phyloP scores from a whole-genome alignment of 225 moss, liverwort and hornwort species.

The Polytrichum commune region DNA sequence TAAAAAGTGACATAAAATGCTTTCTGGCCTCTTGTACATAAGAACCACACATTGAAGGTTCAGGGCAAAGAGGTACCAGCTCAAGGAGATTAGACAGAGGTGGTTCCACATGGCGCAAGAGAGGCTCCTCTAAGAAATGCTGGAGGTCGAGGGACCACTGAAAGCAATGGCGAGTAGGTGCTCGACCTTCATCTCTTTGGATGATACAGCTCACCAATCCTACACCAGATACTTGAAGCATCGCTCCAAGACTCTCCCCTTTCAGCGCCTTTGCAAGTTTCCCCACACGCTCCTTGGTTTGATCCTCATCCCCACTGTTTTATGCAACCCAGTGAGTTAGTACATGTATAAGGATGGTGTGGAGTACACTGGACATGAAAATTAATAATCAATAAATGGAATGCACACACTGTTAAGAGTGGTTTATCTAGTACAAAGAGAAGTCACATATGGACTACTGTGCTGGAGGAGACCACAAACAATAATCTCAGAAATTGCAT shows the following conservation, averaged over 20 bases:
- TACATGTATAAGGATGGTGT: neutral
- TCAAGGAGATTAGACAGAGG: slow-evolving; percentile 88
- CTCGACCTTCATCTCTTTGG: slow-evolving; percentile 91
- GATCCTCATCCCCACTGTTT: slow-evolving; percentile 92
- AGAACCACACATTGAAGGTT: too few relatives aligned
- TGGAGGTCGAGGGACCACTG: slow-evolving; percentile 78
- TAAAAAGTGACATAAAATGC: too few relatives aligned
- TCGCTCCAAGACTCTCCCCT: slow-evolving; percentile 79
- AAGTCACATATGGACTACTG: too few relatives aligned
- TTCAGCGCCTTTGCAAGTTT: slow-evolving; percentile 79
- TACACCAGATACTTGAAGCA: slow-evolving; percentile 78
- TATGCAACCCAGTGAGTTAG: neutral
- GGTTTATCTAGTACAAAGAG: too few relatives aligned
- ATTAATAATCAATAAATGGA: too few relatives aligned
- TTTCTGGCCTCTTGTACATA: too few relatives aligned
- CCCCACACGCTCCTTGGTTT: slow-evolving; percentile 81
- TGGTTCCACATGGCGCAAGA: slow-evolving; percentile 93
- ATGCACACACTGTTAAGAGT: too few relatives aligned
- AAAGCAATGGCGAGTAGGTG: slow-evolving; percentile 90
- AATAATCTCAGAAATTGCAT: too few relatives aligned
- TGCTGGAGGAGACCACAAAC: too few relatives aligned
- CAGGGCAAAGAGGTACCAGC: slow-evolving; percentile 39
- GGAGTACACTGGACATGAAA: neutral
- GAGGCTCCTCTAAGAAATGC: slow-evolving; percentile 84
- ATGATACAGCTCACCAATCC: slow-evolving; percentile 92